Percentiles rank a stretch among this genome's conserved stretches.
These are phyloP conservation scores for Coemansia guatemalensis DNA, from an alignment of 192 early-diverging fungal genomes.

Conservation along the genomic window DNA sequence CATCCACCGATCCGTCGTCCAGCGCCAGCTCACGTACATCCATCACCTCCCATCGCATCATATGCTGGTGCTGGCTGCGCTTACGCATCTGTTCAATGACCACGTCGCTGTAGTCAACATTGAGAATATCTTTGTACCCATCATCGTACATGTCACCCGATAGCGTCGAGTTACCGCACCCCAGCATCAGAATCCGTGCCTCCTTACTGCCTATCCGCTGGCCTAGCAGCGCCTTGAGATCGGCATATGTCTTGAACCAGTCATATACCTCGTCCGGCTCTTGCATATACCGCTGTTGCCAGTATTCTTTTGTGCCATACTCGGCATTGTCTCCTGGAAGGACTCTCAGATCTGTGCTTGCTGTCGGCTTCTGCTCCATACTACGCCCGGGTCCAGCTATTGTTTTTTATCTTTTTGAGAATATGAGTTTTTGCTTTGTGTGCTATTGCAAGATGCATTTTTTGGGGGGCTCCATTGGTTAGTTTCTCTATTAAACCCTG, in stretches of 20 bases:
- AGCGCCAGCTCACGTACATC: slow-evolving; percentile 75
- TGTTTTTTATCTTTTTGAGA: too few relatives aligned
- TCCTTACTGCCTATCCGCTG: slow-evolving; percentile 56
- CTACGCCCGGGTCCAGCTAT: not conserved
- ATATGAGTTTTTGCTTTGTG: too few relatives aligned
- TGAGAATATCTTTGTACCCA: slow-evolving; percentile 70
- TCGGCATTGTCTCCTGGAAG: slow-evolving; percentile 66
- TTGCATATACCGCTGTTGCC: slow-evolving; percentile 67
- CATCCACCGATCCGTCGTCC: slow-evolving; percentile 62
- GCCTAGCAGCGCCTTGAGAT: slow-evolving; percentile 64
- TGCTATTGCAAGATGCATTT: too few relatives aligned
- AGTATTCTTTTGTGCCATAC: slow-evolving; percentile 77
- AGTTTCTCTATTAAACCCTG: not conserved
- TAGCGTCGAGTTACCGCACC: slow-evolving; percentile 82
- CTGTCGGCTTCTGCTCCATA: slow-evolving; percentile 6
- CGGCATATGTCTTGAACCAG: slow-evolving; percentile 86
- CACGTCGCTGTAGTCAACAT: slow-evolving; percentile 77
- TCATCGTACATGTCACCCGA: slow-evolving; percentile 78
- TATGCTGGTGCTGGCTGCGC: slow-evolving; percentile 27
- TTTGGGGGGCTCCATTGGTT: too few relatives aligned
- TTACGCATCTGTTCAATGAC: slow-evolving; percentile 78
- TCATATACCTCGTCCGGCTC: slow-evolving; percentile 64
- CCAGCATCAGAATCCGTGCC: slow-evolving; percentile 75
- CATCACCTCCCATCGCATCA: slow-evolving; percentile 64
- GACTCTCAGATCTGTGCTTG: slow-evolving; percentile 44